These are phyloP conservation scores for Melastoma candidum DNA, from an alignment of 441 rosid species.

Conservation along the genomic window DNA sequence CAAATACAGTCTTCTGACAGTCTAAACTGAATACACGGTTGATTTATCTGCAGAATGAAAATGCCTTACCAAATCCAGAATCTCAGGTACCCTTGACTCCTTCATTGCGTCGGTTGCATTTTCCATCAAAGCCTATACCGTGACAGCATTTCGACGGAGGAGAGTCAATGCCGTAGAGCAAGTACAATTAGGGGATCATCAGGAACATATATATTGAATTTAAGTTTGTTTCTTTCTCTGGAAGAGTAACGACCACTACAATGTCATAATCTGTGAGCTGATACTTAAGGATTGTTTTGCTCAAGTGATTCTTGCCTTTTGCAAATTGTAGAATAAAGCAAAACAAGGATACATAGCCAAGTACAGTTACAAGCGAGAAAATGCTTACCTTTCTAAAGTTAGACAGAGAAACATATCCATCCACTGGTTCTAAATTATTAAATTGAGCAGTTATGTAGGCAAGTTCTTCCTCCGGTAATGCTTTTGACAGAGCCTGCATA, in stretches of 20 bases:
- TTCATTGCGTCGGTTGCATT: slow-evolving; percentile 77
- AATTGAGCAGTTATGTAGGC: slow-evolving; percentile 80
- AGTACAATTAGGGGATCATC: too few relatives aligned
- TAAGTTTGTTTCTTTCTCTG: too few relatives aligned
- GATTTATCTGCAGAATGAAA: not conserved
- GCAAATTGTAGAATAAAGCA: too few relatives aligned
- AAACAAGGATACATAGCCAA: too few relatives aligned
- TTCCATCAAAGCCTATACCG: slow-evolving; percentile 50
- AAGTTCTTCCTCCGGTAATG: slow-evolving; percentile 70
- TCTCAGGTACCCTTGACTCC: slow-evolving; percentile 72
- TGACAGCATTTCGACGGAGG: not conserved
- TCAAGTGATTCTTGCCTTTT: too few relatives aligned
- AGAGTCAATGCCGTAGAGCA: too few relatives aligned
- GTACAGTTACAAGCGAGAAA: slow-evolving; percentile 4
- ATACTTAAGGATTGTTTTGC: too few relatives aligned
- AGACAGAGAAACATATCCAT: slow-evolving; percentile 67
- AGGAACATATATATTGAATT: too few relatives aligned
- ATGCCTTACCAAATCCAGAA: slow-evolving; percentile 43
- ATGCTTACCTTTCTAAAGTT: slow-evolving; percentile 64
- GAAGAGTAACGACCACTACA: too few relatives aligned
- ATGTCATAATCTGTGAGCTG: too few relatives aligned
- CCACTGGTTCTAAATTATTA: slow-evolving; percentile 63
- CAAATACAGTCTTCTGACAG: not conserved
- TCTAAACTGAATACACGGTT: not conserved
- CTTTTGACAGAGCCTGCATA: slow-evolving; percentile 73